phyloP scores from a whole-genome alignment of 2,329 filamentous ascomycete genomes.

The Acarospora socialis region DNA sequence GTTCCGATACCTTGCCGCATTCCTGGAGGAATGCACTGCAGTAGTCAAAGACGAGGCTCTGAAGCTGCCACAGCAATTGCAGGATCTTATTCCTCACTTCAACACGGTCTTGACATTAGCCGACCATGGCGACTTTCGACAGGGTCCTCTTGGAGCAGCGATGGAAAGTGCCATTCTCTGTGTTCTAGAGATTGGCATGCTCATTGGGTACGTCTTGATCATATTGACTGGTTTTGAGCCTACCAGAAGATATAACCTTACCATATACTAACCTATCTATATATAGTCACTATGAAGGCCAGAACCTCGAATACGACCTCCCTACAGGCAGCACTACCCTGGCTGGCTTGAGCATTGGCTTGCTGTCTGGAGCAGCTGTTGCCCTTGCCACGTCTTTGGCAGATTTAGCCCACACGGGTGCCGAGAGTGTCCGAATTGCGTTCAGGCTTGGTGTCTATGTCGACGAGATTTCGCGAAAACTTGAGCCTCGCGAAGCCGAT shows the following conservation, averaged over 20 bases:
- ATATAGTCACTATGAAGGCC: constrained; percentile 4
- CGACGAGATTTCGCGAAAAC: constrained; percentile 27
- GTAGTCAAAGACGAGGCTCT: constrained; percentile 28
- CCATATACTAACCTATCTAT: constrained; percentile 4
- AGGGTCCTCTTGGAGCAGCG: constrained; percentile 27
- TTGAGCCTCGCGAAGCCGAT: constrained; percentile 24
- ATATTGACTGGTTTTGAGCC: no score
- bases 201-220: constrained; percentile 35
- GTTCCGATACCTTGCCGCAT: constrained; percentile 25
- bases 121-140: constrained; percentile 17
- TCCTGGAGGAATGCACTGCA: constrained; percentile 27
- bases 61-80: constrained; percentile 12
- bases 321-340: constrained; percentile 16
- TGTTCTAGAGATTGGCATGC: constrained; percentile 26
- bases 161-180: constrained; percentile 32
- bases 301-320: constrained; percentile 1
- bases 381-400: constrained; percentile 26
- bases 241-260: neutral
- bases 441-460: constrained; percentile 35
- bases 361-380: constrained; percentile 30
- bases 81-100: constrained; percentile 15
- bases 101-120: constrained; percentile 24
- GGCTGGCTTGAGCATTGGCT: constrained; percentile 31
- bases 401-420: constrained; percentile 29
- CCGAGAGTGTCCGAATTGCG: constrained; percentile 28